Evolutionary conservation across 257 asterid species (phyloP).

Genomic region (Primulina eburnea): DNA sequence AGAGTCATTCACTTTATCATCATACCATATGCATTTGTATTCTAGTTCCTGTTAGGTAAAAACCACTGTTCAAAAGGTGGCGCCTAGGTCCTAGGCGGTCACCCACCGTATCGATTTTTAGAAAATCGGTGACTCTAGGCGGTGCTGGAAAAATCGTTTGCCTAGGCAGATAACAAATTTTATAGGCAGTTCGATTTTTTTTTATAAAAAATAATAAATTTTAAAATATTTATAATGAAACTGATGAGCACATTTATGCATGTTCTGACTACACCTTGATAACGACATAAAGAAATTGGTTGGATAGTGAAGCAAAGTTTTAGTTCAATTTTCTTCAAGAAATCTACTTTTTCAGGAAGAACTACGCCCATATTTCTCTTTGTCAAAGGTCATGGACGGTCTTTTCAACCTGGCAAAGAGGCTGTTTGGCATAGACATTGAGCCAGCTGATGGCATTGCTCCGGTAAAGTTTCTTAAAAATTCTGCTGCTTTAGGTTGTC

Average conservation of each 20-base stretch:
- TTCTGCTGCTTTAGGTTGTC: not conserved
- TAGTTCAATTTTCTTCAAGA: constrained; percentile 14
- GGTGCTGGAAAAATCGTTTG: no score
- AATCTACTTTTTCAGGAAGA: constrained; percentile 56
- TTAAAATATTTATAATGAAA: no score
- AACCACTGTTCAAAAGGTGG: no score
- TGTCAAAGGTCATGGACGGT: constrained; percentile 81
- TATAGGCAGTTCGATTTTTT: no score
- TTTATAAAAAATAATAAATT: no score
- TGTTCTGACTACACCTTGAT: no score
- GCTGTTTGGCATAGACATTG: constrained; percentile 63
- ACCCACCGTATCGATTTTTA: no score
- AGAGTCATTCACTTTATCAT: not conserved
- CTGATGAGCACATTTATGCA: no score
- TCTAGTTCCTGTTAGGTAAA: not conserved
- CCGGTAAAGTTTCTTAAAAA: constrained; percentile 41
- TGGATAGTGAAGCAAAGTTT: not conserved
- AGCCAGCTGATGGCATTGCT: constrained; percentile 69
- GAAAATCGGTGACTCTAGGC: no score
- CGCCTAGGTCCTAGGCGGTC: no score
- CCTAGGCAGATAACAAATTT: no score
- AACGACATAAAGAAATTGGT: constrained; percentile 5
- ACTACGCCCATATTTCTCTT: constrained; percentile 74
- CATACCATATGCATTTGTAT: not conserved
- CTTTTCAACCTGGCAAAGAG: constrained; percentile 61